Evolutionary conservation across 1,139 yeast genomes (phyloP).

Genomic region (Suhomyces panamericanus): DNA sequence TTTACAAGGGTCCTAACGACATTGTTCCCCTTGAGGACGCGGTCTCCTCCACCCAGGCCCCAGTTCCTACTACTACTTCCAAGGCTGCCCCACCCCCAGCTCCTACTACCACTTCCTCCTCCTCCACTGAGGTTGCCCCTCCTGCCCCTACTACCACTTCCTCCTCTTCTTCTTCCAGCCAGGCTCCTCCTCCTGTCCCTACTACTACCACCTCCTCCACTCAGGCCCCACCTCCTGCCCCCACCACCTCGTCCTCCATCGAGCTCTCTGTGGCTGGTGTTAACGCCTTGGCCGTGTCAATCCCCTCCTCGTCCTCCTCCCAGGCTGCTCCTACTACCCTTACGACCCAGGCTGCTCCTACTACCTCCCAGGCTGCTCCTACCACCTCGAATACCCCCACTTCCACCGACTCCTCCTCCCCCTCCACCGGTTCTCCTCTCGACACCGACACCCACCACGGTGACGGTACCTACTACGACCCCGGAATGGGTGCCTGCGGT

Average conservation of each 20-base stretch:
- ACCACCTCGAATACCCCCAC: constrained; percentile 23
- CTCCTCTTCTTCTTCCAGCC: constrained; percentile 6
- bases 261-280: not conserved
- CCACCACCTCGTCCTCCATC: constrained; percentile 2
- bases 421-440: constrained; percentile 14
- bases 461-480: constrained; percentile 58
- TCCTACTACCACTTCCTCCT: constrained; percentile 2
- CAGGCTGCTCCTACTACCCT: constrained; percentile 5
- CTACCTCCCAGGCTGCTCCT: constrained; percentile 21
- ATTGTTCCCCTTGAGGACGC: constrained; percentile 3
- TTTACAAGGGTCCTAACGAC: constrained; percentile 5
- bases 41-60: not conserved
- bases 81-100: constrained; percentile 9
- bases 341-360: constrained; percentile 11
- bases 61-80: constrained; percentile 5
- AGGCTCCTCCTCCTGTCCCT: constrained; percentile 6
- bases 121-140: not conserved
- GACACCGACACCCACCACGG: constrained; percentile 34
- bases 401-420: constrained; percentile 19
- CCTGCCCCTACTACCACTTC: not conserved
- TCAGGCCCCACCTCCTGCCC: not conserved
- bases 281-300: constrained; percentile 1
- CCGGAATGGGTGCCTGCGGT: constrained; percentile 69
- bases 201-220: not conserved
- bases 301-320: constrained; percentile 2